phyloP scores from a whole-genome alignment of 176 grass and related monocot species.

The Musa acuminata region DNA sequence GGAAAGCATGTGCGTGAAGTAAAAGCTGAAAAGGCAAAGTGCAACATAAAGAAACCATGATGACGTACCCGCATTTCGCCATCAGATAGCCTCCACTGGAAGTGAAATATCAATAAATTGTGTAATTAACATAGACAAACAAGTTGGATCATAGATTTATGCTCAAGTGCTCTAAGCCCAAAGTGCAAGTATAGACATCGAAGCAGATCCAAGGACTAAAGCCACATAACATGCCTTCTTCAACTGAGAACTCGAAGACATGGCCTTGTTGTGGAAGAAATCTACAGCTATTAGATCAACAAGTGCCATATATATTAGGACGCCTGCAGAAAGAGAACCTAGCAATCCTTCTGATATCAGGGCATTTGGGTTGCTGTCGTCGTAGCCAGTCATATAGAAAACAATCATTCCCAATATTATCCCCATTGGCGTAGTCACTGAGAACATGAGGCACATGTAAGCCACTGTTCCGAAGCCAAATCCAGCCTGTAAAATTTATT shows the following conservation, averaged over 20 bases:
- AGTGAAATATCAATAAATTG: background rate
- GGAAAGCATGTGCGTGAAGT: too few species aligned
- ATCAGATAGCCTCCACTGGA: background rate
- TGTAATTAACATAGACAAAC: background rate
- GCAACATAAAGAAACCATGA: too few species aligned
- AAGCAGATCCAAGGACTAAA: constrained; percentile 86
- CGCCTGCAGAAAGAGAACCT: constrained; percentile 76
- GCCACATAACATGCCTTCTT: constrained; percentile 68
- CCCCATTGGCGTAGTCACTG: constrained; percentile 76
- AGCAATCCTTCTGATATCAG: constrained; percentile 85
- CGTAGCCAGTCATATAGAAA: constrained; percentile 88
- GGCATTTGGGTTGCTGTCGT: constrained; percentile 81
- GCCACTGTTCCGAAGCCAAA: constrained; percentile 63
- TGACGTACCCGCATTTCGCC: too few species aligned
- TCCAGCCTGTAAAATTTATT: constrained; percentile 59
- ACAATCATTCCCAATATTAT: constrained; percentile 86
- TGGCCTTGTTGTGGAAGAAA: constrained; percentile 93
- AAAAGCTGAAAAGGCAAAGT: too few species aligned
- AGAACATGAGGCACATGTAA: constrained; percentile 99
- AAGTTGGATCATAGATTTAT: background rate
- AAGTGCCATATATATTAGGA: constrained; percentile 88
- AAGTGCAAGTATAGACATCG: constrained; percentile 92
- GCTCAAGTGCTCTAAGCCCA: constrained; percentile 44
- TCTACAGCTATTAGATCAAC: constrained; percentile 89
- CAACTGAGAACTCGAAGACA: constrained; percentile 45